Conservation (phyloP, 2,329 filamentous ascomycete species). For the Hymenoscyphus salicellus region DNA sequence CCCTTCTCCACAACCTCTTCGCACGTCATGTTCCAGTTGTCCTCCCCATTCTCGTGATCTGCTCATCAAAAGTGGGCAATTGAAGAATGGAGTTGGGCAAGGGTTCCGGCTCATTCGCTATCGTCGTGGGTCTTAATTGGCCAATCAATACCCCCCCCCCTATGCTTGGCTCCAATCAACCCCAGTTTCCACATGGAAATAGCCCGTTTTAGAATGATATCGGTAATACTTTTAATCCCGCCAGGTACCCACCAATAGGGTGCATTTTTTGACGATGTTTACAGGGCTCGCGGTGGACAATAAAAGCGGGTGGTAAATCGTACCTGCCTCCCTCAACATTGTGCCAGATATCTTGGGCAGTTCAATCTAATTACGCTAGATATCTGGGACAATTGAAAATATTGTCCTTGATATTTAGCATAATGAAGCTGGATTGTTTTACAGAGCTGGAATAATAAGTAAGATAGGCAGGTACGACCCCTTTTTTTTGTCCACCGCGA, state of each 20-base stretch:
- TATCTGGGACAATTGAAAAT: not conserved
- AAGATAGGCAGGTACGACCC: too few relatives aligned
- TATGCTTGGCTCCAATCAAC: not conserved
- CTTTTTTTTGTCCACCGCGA: too few relatives aligned
- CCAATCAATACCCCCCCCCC: not conserved
- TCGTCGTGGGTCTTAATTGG: not conserved
- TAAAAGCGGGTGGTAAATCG: not conserved
- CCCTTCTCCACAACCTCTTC: not conserved
- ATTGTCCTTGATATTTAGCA: too few relatives aligned
- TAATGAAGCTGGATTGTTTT: too few relatives aligned
- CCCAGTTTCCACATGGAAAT: not conserved
- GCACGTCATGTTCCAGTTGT: not conserved
- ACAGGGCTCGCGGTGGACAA: not conserved
- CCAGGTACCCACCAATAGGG: too few relatives aligned
- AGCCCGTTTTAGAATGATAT: not conserved
- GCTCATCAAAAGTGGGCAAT: not conserved
- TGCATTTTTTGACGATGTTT: not conserved
- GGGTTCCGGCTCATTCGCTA: not conserved
- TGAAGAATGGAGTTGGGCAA: not conserved
- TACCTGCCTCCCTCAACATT: not conserved
- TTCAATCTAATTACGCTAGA: not conserved
- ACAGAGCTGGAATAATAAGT: too few relatives aligned
- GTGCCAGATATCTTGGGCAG: not conserved
- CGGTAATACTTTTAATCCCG: too few relatives aligned
- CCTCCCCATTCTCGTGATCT: not conserved